Evolutionary conservation across 2,329 filamentous ascomycete genomes (phyloP), one percentile per base, ranked within the genome.

Genomic region (Helminthosporium solani): DNA sequence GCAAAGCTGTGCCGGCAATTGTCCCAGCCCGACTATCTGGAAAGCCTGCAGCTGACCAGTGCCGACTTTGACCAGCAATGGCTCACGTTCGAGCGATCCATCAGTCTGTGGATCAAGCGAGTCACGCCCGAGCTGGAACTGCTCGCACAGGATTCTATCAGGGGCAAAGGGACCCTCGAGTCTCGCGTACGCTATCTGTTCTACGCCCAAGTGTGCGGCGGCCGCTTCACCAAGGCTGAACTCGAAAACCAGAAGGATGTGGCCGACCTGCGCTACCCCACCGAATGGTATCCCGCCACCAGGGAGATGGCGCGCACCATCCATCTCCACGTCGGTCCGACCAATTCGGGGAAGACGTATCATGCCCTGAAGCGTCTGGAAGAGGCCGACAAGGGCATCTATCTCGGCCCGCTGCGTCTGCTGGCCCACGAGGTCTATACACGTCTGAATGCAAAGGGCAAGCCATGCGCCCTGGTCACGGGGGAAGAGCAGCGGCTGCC

Each of bases 261-360:
- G 12, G 82, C 89, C n/a, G 90, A 96, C 71, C 74, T 96, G 55
- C 82, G 90, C n/a, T 90, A 84, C 68, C 94, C 94, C 0, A 80
- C 85, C 43, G 94, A 99, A 68, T 97, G 92, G 92, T 97, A 86
- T 64, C 90, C 92, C 0, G 84, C 82, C 3, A 94, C 94, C 1
- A 81, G 95, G 47, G 78, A 82, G 36, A 77, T 94, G 58, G 88
- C 91, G 61, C 80, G 94, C 35, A 92, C 83, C 0, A 80, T 99
- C 33, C 90, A 97, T 73, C 76, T 99, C 16, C 94, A 99, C 61
- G 90, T 99, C 40, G 94, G 94, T 0, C 94, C 94, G 1, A 99
- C 94, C 2, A 99, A 99, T 70, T 97, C 94, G 0, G 94, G 94
- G 46, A 99, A 99, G 76, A 99, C 95, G 0, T 99, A 97, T 66